A percentile compares a stretch with the other conserved stretches of the same genome.
These are phyloP conservation scores for Cicer pinnatifidum DNA, from an alignment of 306 rosid genomes.

Conservation along the genomic window DNA sequence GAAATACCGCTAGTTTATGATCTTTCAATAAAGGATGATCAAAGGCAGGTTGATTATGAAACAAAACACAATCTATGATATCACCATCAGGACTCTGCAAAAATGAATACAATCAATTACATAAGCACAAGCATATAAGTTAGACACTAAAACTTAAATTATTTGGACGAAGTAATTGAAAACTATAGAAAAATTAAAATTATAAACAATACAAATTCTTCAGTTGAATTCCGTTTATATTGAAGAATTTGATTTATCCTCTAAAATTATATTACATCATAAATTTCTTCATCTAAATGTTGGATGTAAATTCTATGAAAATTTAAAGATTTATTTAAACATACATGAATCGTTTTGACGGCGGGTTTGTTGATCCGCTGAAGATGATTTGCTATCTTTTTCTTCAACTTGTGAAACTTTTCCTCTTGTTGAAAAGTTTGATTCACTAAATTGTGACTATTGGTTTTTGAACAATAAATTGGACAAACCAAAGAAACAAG, in stretches of 20 bases:
- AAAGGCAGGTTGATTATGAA: slow-evolving; percentile 88
- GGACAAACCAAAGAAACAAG: slow-evolving; percentile 59
- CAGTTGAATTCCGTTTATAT: no score
- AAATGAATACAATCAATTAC: background rate
- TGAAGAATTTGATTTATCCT: no score
- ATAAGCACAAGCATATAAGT: background rate
- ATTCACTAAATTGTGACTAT: slow-evolving; percentile 45
- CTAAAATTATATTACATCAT: no score
- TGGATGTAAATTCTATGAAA: no score
- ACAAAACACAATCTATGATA: slow-evolving; percentile 76
- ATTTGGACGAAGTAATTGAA: no score
- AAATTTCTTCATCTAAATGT: no score
- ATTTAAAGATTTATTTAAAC: background rate
- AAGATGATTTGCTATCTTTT: slow-evolving; percentile 57
- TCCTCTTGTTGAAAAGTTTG: slow-evolving; percentile 61
- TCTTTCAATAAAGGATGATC: slow-evolving; percentile 82
- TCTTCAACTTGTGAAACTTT: slow-evolving; percentile 56
- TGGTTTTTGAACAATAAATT: slow-evolving; percentile 44
- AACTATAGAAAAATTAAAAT: no score
- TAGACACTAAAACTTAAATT: no score
- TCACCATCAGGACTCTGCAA: slow-evolving; percentile 77
- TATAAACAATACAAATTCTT: no score
- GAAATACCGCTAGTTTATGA: background rate
- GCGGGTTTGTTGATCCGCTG: no score
- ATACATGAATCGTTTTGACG: no score